Evolutionary conservation across 2,329 filamentous ascomycete genomes (phyloP).

Genomic region (Trichoderma pleuroti): DNA sequence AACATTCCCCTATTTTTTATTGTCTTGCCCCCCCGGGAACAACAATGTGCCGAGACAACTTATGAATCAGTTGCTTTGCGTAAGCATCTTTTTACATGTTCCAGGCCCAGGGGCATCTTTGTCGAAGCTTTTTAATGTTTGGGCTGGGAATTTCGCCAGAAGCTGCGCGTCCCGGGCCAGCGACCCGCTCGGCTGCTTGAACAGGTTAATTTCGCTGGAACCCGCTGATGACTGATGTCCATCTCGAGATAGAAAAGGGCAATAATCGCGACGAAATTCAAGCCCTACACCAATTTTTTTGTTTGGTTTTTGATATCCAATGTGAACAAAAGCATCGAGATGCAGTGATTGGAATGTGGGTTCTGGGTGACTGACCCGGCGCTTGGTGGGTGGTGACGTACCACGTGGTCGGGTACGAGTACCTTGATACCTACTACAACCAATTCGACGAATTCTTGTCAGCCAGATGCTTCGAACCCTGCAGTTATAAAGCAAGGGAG

Average conservation of each 20-base stretch:
- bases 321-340: background rate
- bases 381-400: background rate
- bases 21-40: background rate
- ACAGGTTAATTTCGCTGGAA: background rate
- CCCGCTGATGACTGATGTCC: background rate
- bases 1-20: background rate
- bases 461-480: background rate
- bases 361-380: constrained; percentile 3
- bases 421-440: background rate
- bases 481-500: background rate
- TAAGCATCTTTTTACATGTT: background rate
- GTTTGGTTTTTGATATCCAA: background rate
- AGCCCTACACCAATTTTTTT: background rate
- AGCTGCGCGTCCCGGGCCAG: background rate
- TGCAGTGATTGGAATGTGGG: background rate
- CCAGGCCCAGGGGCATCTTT: background rate
- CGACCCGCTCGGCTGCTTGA: background rate
- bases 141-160: background rate
- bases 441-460: background rate
- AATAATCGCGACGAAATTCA: background rate
- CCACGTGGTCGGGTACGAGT: constrained; percentile 2
- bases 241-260: background rate
- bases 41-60: background rate
- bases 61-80: background rate
- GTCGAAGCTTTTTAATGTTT: background rate